A percentile compares a stretch with the other conserved stretches of the same genome.
Conservation (phyloP, 768 basidiomycete genomes). For the Auriscalpium vulgare region DNA sequence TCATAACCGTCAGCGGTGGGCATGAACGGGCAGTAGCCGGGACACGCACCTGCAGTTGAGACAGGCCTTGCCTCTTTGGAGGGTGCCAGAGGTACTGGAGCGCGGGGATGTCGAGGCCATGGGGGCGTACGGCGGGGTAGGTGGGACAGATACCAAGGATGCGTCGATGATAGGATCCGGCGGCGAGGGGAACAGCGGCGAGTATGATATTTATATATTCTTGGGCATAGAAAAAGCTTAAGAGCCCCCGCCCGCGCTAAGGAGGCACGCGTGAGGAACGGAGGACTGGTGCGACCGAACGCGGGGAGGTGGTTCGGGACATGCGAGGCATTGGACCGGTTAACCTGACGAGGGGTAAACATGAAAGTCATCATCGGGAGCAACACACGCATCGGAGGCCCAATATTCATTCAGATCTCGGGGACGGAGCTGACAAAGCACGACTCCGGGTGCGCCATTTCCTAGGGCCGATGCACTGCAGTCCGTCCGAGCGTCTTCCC, state of each 20-base stretch:
- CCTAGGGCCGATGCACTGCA: too few relatives aligned
- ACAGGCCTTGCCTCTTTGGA: constrained; percentile 17
- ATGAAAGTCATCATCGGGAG: neutral
- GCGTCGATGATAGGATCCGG: too few relatives aligned
- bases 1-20: neutral
- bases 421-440: neutral
- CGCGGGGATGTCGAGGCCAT: constrained; percentile 8
- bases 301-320: neutral
- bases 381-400: neutral
- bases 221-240: neutral
- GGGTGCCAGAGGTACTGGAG: constrained; percentile 4
- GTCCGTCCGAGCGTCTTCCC: too few relatives aligned
- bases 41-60: constrained; percentile 13
- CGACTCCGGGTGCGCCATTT: neutral
- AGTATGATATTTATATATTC: constrained; percentile 8
- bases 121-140: neutral
- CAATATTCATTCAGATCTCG: neutral
- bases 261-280: neutral
- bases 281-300: neutral
- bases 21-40: neutral
- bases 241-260: neutral
- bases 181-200: neutral
- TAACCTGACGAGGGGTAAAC: neutral
- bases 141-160: neutral
- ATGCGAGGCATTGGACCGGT: neutral